phyloP scores from a whole-genome alignment of 1,139 yeast species.

The Taphrina betulina region DNA sequence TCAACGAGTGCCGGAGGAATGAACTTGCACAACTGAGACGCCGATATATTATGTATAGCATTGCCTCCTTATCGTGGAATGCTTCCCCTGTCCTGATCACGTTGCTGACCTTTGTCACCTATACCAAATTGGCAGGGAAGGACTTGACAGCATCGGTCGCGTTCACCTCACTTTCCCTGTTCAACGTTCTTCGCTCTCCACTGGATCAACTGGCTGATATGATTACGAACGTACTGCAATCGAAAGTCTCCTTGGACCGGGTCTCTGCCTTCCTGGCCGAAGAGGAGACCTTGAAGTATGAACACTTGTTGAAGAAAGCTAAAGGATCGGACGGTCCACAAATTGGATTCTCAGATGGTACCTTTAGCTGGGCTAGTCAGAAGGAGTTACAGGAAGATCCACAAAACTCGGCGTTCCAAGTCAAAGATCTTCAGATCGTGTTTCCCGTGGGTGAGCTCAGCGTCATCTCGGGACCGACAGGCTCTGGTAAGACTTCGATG shows the following conservation, averaged over 20 bases:
- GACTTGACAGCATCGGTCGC: conserved; percentile 72
- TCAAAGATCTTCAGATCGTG: conserved; percentile 53
- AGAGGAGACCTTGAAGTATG: conserved; percentile 70
- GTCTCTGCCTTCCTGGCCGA: conserved; percentile 68
- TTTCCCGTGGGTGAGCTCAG: conserved; percentile 67
- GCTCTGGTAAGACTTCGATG: conserved; percentile 79
- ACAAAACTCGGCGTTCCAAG: conserved; percentile 61
- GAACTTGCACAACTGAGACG: conserved; percentile 57
- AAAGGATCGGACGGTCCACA: conserved; percentile 54
- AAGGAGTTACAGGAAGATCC: conserved; percentile 38
- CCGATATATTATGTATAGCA: conserved; percentile 65
- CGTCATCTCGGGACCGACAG: conserved; percentile 80
- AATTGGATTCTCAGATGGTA: conserved; percentile 67
- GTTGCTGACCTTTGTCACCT: conserved; percentile 68
- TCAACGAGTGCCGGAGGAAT: conserved; percentile 61
- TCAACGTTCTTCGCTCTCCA: conserved; percentile 58
- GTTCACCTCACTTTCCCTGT: conserved; percentile 62
- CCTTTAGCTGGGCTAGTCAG: conserved; percentile 59
- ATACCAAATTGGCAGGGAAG: conserved; percentile 62
- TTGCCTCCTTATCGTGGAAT: conserved; percentile 65
- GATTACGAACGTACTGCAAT: conserved; percentile 43
- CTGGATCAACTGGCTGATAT: conserved; percentile 57
- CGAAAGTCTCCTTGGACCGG: conserved; percentile 46
- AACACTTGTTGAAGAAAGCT: conserved; percentile 49
- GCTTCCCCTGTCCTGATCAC: conserved; percentile 74